These are phyloP conservation scores for Ganoderma lingzhi DNA, from an alignment of 1,284 basidiomycete species.

Conservation along the genomic window DNA sequence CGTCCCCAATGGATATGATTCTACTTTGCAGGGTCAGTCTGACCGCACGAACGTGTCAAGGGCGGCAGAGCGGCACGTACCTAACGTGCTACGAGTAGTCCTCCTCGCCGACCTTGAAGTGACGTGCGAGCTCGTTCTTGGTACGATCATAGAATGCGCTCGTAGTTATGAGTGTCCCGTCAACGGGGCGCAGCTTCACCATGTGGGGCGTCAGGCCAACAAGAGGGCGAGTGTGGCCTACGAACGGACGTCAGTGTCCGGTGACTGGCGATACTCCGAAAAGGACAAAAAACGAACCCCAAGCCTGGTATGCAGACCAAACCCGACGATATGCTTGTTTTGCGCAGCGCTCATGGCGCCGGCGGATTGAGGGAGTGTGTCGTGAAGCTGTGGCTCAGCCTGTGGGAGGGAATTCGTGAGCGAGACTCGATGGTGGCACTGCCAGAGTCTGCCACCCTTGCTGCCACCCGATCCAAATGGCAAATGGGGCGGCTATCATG, in stretches of 20 bases:
- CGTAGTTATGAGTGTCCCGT: background rate
- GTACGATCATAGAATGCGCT: background rate
- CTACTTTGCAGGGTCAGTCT: constrained; percentile 4
- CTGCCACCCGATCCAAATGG: too few species aligned
- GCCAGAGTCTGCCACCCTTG: too few species aligned
- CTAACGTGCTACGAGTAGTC: background rate
- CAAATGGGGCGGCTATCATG: too few species aligned
- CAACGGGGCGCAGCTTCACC: background rate
- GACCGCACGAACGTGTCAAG: background rate
- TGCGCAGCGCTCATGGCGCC: background rate
- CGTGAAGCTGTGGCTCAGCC: too few species aligned
- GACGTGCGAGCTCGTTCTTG: background rate
- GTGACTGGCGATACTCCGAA: background rate
- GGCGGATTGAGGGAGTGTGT: background rate
- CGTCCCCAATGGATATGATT: constrained; percentile 14
- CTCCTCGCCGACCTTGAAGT: background rate
- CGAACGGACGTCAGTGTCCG: background rate
- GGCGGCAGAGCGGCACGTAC: background rate
- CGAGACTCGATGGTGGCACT: too few species aligned
- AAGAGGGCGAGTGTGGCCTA: background rate
- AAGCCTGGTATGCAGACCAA: background rate
- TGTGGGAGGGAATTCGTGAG: background rate
- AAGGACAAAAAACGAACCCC: background rate
- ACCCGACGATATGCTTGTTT: background rate
- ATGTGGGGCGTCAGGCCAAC: background rate